Evolutionary conservation across 257 asterid genomes (phyloP).

Genomic region (Penstemon newberryi): DNA sequence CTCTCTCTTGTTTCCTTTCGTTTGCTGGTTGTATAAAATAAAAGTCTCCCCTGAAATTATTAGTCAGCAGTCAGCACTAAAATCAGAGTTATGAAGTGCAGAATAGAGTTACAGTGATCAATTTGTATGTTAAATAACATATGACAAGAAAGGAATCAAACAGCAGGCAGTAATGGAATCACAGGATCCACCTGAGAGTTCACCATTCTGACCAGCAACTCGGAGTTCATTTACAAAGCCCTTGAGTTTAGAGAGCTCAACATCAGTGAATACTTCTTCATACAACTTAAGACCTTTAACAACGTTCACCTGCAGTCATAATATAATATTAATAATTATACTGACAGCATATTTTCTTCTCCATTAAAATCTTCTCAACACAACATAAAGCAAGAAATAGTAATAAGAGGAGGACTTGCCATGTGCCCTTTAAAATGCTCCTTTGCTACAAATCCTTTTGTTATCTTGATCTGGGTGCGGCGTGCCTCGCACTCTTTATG

Average conservation of each 20-base stretch:
- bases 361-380: not conserved
- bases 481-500: constrained; percentile 68
- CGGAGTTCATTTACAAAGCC: constrained; percentile 71
- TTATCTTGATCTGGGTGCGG: constrained; percentile 58
- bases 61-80: not conserved
- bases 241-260: constrained; percentile 64
- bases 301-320: constrained; percentile 62
- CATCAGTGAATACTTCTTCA: constrained; percentile 59
- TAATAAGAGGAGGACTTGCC: constrained; percentile 40
- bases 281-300: constrained; percentile 80
- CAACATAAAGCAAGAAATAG: not conserved
- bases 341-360: not conserved
- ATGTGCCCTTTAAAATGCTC: constrained; percentile 69
- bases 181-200: constrained; percentile 88
- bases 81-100: not conserved
- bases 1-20: constrained; percentile 80
- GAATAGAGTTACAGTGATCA: not conserved
- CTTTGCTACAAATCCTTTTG: constrained; percentile 62
- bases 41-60: constrained; percentile 70
- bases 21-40: constrained; percentile 67
- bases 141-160: not conserved
- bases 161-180: constrained; percentile 38
- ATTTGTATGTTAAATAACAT: not conserved
- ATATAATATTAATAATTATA: not conserved
- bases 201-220: constrained; percentile 74